Conservation (phyloP, 2,329 filamentous ascomycete species). For the Pseudocercospora macadamiae region DNA sequence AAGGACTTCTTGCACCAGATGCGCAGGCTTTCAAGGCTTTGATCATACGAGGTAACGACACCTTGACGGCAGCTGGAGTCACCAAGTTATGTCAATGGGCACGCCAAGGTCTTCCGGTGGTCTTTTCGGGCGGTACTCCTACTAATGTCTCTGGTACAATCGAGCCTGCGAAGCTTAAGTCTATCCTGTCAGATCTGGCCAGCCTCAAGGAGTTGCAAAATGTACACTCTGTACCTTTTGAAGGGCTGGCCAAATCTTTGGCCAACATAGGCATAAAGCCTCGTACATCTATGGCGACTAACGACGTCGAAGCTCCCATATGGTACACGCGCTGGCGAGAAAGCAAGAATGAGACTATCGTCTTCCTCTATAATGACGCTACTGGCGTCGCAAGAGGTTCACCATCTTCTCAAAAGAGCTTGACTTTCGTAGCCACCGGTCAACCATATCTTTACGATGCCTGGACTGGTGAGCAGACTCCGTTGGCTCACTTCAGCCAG, state of each 20-base stretch:
- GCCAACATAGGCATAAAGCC: constrained; percentile 39
- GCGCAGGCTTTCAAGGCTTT: constrained; percentile 49
- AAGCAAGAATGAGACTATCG: constrained; percentile 27
- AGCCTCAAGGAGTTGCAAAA: constrained; percentile 36
- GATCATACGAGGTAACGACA: constrained; percentile 42
- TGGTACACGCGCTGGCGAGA: constrained; percentile 45
- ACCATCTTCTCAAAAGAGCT: constrained; percentile 23
- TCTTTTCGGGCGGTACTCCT: constrained; percentile 44
- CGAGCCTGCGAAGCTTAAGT: background rate
- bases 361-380: constrained; percentile 48
- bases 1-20: constrained; percentile 44
- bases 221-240: constrained; percentile 39
- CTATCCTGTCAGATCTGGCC: constrained; percentile 27
- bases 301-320: constrained; percentile 17
- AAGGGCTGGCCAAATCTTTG: constrained; percentile 38
- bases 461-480: constrained; percentile 46
- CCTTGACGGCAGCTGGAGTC: constrained; percentile 41
- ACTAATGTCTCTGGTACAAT: constrained; percentile 24
- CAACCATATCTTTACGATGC: constrained; percentile 46
- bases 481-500: constrained; percentile 38
- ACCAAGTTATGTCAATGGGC: constrained; percentile 41
- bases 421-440: constrained; percentile 37
- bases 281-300: constrained; percentile 4
- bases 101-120: constrained; percentile 45
- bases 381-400: constrained; percentile 17